Base-by-base conservation (phyloP, 768 basidiomycete genomes). In the Lactarius sp. region DNA sequence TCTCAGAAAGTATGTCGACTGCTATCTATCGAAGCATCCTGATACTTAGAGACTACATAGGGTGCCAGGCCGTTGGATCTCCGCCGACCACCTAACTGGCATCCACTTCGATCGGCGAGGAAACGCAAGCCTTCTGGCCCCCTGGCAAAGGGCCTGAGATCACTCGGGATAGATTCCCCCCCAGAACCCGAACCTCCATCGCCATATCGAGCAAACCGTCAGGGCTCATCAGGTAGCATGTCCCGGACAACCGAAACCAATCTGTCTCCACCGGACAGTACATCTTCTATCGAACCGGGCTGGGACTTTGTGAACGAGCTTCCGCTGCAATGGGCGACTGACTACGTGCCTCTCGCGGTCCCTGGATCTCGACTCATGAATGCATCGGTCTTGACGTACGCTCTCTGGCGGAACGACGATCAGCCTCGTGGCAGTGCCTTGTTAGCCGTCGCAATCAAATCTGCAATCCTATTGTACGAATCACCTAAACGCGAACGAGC, bases 281-380 rank as follows among this genome's bases (percentile, higher is more conserved):
- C 59, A 3, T 36, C 53, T n/a, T 36, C 58, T 42, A 10, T 59
- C 6, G 67, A 68, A 13, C 50, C 61, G 36, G 33, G 57, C 27
- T 75, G 90, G 90, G 90, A 92, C 71, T 70, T 91, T 6, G 78
- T 91, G 0, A 90, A 92, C 52, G 82, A 83, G 53, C 75, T 88
- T 9, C 88, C 90, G 2, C 69, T 92, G 51, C 82, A 88, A 37
- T 94, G 92, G 92, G 89, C 90, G n/a, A 87, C 87, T 0, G 92
- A 94, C 72, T 93, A 83, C 70, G 88, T 90, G 2, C 85, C 89
- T 0, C 80, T 94, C n/a, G 89, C 89, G 5, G 74, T 81, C 2
- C 73, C 80, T 31, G 83, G 87, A 3, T 88, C 90, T 31, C 79
- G 89, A 51, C 74, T 92, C 50, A 75, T 78, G 33, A 82, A 80